Evolutionary conservation across 768 basidiomycete species (phyloP), one percentile per base, ranked within the genome.

Genomic region (Trametes cingulata): DNA sequence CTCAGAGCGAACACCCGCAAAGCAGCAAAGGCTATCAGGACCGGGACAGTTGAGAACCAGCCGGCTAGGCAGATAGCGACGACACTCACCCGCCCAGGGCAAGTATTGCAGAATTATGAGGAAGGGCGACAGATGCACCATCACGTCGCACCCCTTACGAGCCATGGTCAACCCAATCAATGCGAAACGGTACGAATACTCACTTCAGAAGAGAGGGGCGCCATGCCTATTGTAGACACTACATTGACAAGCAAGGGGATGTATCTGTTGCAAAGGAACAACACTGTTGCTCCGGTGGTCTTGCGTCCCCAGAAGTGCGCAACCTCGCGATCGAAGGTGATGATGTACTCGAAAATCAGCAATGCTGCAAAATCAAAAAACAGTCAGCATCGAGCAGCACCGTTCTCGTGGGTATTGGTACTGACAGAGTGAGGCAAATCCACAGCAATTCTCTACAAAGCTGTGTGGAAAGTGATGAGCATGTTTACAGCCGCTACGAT

Each of bases 191-290:
- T 7, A 14, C 10, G 20, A 10, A 20, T 36, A 15, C 49, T 22
- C n/a, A 37, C 36, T 8, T 14, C 10, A 8, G 9, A 4, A 15
- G 49, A 24, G 17, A 51, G 24, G 20, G 35, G 49, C 29, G 49
- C 49, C 12, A 37, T 14, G 5, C 49, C 49, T 7, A 51, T 14
- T 1, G 22, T 4, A 7, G 49, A 51, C 19, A 36, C 49, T 10
- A 13, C 35, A 22, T 51, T 51, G 9, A 51, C 35, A 13, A 20
- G 9, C 8, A 43, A 17, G 6, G 45, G 45, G 6, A 42, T 10
- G 13, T 54, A 54, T 6, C 52, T 24, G 42, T 54, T 54, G 25
- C 24, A 13, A n/a, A 54, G 27, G 52, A 54, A 54, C 8, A 54
- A 25, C 9, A 35, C 41, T 3, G 42, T 33, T 29, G 52, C 52